Evolutionary conservation across 345 rosid species (phyloP), one percentile per base, ranked within the genome.

Genomic region (Gossypium arboreum): DNA sequence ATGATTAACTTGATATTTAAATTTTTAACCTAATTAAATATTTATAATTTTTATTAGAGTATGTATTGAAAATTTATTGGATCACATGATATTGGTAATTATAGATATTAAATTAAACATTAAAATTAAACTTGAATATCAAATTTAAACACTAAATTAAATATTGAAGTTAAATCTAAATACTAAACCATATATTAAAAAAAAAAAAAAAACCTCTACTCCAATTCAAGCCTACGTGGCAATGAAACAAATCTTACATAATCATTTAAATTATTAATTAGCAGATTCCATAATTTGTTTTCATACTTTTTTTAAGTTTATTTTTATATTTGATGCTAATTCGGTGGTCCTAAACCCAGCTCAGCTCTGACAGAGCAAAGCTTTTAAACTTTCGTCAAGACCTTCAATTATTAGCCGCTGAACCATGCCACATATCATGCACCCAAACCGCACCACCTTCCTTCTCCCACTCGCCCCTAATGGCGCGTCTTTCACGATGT

Each of bases 11-110:
- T 29, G 1, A 29, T 29, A 3, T 29, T 29, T 29, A 0, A 29
- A 3, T 4, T 34, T 4, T 34, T 29, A 2, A 4, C 1, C 0
- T 5, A 34, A 34, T 34, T 5, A 34, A 34, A 34, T 34, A 34
- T 4, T 34, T 4, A 4, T 34, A 25, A 2, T 0, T 29, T 34
- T 34, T 1, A 34, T 34, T 34, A 34, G 5, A 34, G 41, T 6
- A 34, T 4, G 41, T 0, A 5, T 34, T 24, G 1, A 1, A 24
- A 24, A 24, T 24, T 24, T 24, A 24, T 24, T 0, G 5, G 0
- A 29, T 29, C 41, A 34, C 0, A 5, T 5, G 1, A 34, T 5
- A 5, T 0, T 5, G 0, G 0, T 34, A 34, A 4, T 0, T 0
- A 34, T 34, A 1, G 0, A 5, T 34, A 34, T 0, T 29, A 29